Evolutionary conservation across 129 eudicot species (phyloP), one percentile per base, ranked within the genome.

Genomic region (Tanacetum coccineum): DNA sequence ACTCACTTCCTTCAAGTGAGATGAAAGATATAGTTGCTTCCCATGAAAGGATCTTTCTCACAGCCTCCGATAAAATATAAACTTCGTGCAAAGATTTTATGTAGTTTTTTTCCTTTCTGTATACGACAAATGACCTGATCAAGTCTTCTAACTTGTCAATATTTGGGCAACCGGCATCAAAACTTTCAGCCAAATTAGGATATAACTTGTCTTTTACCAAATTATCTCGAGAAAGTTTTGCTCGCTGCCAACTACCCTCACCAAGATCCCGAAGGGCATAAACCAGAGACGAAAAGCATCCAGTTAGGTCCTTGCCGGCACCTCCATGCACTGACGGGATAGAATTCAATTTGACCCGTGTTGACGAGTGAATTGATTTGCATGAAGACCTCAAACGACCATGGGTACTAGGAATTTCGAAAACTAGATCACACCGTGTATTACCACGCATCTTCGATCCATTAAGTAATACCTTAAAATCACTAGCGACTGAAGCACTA

Each of bases 401-500:
- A 61, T 88, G 95, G 20, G 71, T 62, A 4, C 42, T 53, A 1
- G 93, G 90, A 66, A 93, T 78, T 51, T 67, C 71, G 0, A 72
- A 70, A 36, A 85, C 74, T 3, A 55, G 46, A n/a, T 64, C 52
- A 39, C 13, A 64, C 21, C 67, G 69, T 44, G 59, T 19, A 45
- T 71, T 78, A 19, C 81, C 81, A 0, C 73, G 52, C 78, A 92
- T 51, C 66, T 88, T 87, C 3, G 98, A 92, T 2, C 91, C 95
- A 3, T 84, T 88, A 25, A 93, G 83, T 50, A 88, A 80, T 8
- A 86, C 87, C 81, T 75, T 88, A 19, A 86, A 73, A 70, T 88
- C 95, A 63, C 81, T 64, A 3, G 89, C 95, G 3, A 86, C 96
- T 0, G 83, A 75, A 50, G 83, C 84, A 15, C 71, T 76, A 47